phyloP scores from a whole-genome alignment of 139 green algal genomes.

The Volvox reticuliferus region DNA sequence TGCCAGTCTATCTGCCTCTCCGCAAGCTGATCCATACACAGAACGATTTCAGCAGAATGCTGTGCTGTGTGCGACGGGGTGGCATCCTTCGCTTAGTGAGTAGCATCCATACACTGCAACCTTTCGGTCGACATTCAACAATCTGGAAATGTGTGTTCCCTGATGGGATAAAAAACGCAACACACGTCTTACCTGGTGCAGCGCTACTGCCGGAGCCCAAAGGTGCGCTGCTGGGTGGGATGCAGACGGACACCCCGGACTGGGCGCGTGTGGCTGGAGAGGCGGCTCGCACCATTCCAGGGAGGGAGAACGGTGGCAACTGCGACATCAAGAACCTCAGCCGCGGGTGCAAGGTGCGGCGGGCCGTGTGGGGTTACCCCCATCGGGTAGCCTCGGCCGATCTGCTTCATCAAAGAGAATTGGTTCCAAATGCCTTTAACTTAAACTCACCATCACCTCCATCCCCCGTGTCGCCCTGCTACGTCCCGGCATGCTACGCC shows the following conservation, averaged over 20 bases:
- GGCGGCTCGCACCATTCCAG: constrained; percentile 83
- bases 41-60: too few species aligned
- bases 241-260: constrained; percentile 50
- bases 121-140: too few species aligned
- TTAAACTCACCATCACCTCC: neutral
- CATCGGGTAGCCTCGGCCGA: neutral
- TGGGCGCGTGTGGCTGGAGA: constrained; percentile 68
- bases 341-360: constrained; percentile 33
- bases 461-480: neutral
- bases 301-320: constrained; percentile 79
- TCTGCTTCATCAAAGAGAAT: too few species aligned
- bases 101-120: too few species aligned
- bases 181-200: constrained; percentile 26
- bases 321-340: constrained; percentile 89
- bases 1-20: too few species aligned
- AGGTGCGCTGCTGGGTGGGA: constrained; percentile 68
- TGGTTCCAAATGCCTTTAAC: neutral
- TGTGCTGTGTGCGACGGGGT: too few species aligned
- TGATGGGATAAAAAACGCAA: too few species aligned
- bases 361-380: too few species aligned
- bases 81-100: too few species aligned
- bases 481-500: neutral
- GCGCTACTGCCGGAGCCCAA: constrained; percentile 72
- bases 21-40: too few species aligned
- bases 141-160: too few species aligned